These are phyloP conservation scores for Arabis hirsuta DNA, from an alignment of 345 rosid genomes.

Conservation along the genomic window DNA sequence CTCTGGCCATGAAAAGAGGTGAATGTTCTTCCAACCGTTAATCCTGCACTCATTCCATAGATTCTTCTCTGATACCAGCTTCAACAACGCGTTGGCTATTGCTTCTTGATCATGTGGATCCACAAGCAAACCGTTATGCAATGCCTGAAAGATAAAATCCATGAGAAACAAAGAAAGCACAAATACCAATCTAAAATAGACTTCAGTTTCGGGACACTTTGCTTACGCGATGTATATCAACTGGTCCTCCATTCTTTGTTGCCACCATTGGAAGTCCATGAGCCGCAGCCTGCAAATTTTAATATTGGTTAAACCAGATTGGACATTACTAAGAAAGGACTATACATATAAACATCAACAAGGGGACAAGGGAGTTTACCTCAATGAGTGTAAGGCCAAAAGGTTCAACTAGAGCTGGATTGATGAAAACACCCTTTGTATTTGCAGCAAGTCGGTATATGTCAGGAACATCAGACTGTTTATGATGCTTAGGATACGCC, in stretches of 20 bases:
- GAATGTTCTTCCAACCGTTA: conserved; percentile 96
- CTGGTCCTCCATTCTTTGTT: conserved; percentile 97
- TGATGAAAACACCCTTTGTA: conserved; percentile 97
- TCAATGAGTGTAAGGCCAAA: conserved; percentile 97
- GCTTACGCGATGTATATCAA: conserved; percentile 79
- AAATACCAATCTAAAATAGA: neutral
- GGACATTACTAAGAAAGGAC: neutral
- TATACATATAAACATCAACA: neutral
- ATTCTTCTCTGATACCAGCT: conserved; percentile 90
- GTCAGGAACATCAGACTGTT: conserved; percentile 93
- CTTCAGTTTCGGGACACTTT: conserved; percentile 21
- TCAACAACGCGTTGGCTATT: conserved; percentile 85
- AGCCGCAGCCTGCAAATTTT: conserved; percentile 79
- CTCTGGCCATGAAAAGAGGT: conserved; percentile 97
- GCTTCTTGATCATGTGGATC: conserved; percentile 93
- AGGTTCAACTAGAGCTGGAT: conserved; percentile 97
- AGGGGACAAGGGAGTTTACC: conserved; percentile 46
- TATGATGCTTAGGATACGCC: conserved; percentile 98
- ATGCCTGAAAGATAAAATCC: conserved; percentile 53
- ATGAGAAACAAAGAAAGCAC: neutral
- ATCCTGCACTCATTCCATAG: conserved; percentile 84
- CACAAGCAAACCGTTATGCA: conserved; percentile 91
- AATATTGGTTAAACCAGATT: neutral
- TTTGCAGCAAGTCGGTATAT: conserved; percentile 91
- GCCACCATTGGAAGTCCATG: conserved; percentile 99